Evolutionary conservation across 306 rosid genomes (phyloP).

Genomic region (Prunus armeniaca): DNA sequence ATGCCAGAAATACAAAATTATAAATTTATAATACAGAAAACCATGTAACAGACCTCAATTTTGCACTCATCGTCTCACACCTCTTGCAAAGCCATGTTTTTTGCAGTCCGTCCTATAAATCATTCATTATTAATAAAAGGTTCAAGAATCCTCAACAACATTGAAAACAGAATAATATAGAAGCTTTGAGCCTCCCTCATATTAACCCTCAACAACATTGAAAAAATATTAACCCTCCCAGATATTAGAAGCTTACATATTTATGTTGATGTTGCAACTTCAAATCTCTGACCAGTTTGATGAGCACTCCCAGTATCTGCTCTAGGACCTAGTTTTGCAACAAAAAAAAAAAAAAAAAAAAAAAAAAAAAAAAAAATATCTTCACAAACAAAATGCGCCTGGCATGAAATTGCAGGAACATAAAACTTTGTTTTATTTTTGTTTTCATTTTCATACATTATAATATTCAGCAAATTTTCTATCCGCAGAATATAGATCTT

Average conservation of each 20-base stretch:
- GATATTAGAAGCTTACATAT: constrained; percentile 53
- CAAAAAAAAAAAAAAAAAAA: not conserved
- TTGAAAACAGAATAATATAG: not conserved
- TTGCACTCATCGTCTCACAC: constrained; percentile 95
- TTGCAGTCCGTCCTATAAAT: constrained; percentile 72
- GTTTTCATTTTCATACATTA: constrained; percentile 44
- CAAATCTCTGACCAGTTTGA: constrained; percentile 94
- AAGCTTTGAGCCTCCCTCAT: too few relatives aligned
- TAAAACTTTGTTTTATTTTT: not conserved
- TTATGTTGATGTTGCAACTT: constrained; percentile 97
- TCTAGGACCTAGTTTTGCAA: constrained; percentile 72
- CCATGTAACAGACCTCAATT: constrained; percentile 68
- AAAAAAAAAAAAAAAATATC: not conserved
- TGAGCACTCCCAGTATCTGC: constrained; percentile 93
- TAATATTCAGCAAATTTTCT: constrained; percentile 96
- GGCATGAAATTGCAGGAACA: constrained; percentile 2
- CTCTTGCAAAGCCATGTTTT: constrained; percentile 98
- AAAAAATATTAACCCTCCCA: constrained; percentile 12
- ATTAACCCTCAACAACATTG: not conserved
- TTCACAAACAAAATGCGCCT: constrained; percentile 2
- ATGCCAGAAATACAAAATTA: not conserved
- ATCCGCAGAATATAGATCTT: constrained; percentile 88
- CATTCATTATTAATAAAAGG: constrained; percentile 9
- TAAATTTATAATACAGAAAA: not conserved
- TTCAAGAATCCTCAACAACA: constrained; percentile 3